A percentile compares a stretch with the other conserved stretches of the same genome.
phyloP scores from a whole-genome alignment of 1,284 basidiomycete species.

The Earliella scabrosa region DNA sequence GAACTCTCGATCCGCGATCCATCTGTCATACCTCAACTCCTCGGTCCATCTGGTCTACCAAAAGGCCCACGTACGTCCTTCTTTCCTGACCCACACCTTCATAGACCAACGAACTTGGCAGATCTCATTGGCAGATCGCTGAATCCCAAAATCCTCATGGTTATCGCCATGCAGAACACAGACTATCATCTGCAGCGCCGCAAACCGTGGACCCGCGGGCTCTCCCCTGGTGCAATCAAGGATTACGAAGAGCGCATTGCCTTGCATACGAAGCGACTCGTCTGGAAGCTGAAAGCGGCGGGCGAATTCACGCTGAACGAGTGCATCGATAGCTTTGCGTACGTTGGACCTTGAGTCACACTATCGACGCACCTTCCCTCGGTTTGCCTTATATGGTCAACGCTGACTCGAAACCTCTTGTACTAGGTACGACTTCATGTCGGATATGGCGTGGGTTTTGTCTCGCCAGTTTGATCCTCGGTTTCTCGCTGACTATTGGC shows the following conservation, averaged over 20 bases:
- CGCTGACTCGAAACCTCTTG: too few species aligned
- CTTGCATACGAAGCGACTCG: slow-evolving; percentile 19
- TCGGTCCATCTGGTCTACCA: too few species aligned
- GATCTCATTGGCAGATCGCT: background rate
- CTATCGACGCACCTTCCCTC: too few species aligned
- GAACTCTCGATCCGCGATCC: too few species aligned
- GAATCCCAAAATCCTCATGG: background rate
- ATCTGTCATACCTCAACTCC: too few species aligned
- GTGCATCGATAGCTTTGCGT: slow-evolving; percentile 29
- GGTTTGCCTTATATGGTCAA: too few species aligned
- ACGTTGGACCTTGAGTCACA: background rate
- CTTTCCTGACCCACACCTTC: too few species aligned
- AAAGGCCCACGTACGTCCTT: too few species aligned
- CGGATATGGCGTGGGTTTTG: slow-evolving; percentile 28
- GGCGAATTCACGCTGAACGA: slow-evolving; percentile 21
- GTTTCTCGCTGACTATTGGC: too few species aligned
- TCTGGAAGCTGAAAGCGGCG: slow-evolving; percentile 15
- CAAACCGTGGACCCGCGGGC: slow-evolving; percentile 26
- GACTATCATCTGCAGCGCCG: slow-evolving; percentile 25
- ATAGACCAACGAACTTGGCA: too few species aligned
- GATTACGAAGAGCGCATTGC: slow-evolving; percentile 26
- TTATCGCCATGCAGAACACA: slow-evolving; percentile 8
- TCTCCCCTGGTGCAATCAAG: slow-evolving; percentile 27
- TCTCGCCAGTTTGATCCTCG: too few species aligned
- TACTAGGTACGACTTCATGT: slow-evolving; percentile 32